Conservation (phyloP, 1,284 basidiomycete genomes). For the Austroboletus niveus region DNA sequence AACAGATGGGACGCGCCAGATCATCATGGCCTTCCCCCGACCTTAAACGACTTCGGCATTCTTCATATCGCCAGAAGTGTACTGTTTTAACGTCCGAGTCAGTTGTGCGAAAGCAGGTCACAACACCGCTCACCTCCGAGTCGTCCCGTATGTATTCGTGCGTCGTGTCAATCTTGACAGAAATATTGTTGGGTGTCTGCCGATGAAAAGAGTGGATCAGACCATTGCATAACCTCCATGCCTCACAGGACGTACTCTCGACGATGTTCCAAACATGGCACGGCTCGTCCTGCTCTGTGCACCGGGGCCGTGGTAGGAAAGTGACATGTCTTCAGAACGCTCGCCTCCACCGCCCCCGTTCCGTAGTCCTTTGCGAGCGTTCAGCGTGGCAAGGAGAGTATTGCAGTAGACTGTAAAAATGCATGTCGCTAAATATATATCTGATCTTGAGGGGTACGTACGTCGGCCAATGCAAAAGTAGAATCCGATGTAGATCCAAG, state of each 20-base stretch:
- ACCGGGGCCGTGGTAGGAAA: not conserved
- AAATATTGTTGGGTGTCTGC: not conserved
- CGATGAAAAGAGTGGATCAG: not conserved
- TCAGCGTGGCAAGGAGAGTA: not conserved
- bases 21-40: too few relatives aligned
- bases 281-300: not conserved
- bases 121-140: not conserved
- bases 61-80: not conserved
- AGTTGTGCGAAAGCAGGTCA: not conserved
- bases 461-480: not conserved
- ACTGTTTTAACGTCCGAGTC: not conserved
- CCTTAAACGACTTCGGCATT: too few relatives aligned
- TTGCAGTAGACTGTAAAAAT: not conserved
- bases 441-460: not conserved
- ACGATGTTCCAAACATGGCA: not conserved
- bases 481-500: not conserved
- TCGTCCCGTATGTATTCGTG: not conserved
- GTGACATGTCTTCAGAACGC: not conserved
- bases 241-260: not conserved
- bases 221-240: not conserved
- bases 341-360: not conserved
- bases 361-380: not conserved
- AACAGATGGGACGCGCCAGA: too few relatives aligned
- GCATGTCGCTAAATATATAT: not conserved
- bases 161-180: not conserved